A percentile compares a stretch with the other conserved stretches of the same genome.
Evolutionary conservation across 495 filamentous ascomycete genomes (phyloP).

Genomic region (Aspergillus ellipticus): DNA sequence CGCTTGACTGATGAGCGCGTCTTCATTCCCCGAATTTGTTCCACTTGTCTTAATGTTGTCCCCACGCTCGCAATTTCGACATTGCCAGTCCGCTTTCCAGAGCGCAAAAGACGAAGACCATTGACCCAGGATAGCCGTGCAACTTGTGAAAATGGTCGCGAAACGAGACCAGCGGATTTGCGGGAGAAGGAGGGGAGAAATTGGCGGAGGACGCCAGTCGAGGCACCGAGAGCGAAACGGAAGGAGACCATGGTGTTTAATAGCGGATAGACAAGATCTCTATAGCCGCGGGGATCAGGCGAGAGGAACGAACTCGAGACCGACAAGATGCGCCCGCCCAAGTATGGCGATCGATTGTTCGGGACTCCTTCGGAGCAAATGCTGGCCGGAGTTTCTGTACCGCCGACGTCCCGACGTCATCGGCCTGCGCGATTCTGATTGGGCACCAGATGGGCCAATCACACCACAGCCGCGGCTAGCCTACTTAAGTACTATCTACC

Average conservation of each 20-base stretch:
- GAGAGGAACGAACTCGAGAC: background rate
- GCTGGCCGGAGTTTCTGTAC: conserved; percentile 33
- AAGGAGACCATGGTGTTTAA: conserved; percentile 32
- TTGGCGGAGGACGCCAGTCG: conserved; percentile 33
- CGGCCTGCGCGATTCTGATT: background rate
- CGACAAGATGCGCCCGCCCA: too few species aligned
- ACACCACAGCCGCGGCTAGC: background rate
- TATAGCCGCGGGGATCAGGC: background rate
- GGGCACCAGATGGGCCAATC: background rate
- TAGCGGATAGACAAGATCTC: background rate
- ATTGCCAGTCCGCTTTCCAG: conserved; percentile 18
- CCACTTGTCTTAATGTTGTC: conserved; percentile 31
- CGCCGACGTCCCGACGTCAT: conserved; percentile 18
- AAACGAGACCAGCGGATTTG: conserved; percentile 20
- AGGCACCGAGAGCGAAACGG: conserved; percentile 34
- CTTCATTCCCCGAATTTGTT: conserved; percentile 75
- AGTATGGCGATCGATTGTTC: conserved; percentile 1
- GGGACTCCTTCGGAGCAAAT: conserved; percentile 26
- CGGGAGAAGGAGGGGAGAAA: conserved; percentile 44
- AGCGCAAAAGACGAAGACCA: conserved; percentile 31
- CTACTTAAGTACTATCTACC: too few species aligned
- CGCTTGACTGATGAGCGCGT: conserved; percentile 93
- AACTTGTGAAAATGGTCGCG: conserved; percentile 40
- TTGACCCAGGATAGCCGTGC: conserved; percentile 23
- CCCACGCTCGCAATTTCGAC: conserved; percentile 22